Evolutionary conservation across 768 basidiomycete species (phyloP).

Genomic region (Suillus discolor): DNA sequence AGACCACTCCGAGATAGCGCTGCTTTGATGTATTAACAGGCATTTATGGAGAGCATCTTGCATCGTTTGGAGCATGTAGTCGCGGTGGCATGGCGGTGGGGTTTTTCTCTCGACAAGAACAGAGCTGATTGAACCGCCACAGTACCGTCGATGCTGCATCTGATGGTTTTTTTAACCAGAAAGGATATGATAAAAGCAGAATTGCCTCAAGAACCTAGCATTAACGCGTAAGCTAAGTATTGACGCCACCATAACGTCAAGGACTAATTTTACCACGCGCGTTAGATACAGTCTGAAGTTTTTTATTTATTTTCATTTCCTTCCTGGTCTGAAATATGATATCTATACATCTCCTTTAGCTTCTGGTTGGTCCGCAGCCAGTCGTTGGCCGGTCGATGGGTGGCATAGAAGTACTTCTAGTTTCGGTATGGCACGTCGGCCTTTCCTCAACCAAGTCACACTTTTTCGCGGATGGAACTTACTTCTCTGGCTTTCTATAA

Average conservation of each 20-base stretch:
- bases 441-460: neutral
- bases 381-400: neutral
- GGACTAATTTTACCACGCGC: neutral
- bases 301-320: neutral
- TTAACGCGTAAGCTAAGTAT: neutral
- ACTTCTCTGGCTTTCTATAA: neutral
- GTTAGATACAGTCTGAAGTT: too few species aligned
- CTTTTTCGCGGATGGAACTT: neutral
- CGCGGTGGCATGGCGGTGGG: neutral
- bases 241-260: neutral
- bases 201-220: neutral
- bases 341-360: too few species aligned
- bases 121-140: neutral
- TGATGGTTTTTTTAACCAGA: neutral
- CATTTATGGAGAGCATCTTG: neutral
- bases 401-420: neutral
- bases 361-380: neutral
- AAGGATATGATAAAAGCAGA: neutral
- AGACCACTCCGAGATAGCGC: neutral
- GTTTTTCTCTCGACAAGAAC: too few species aligned
- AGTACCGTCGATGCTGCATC: neutral
- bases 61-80: neutral
- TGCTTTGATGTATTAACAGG: neutral
- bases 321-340: neutral
- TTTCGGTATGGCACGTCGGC: neutral